A percentile compares a stretch with the other conserved stretches of the same genome.
These are phyloP conservation scores for Leishmania tropica DNA, from an alignment of 208 protist species.

Conservation along the genomic window DNA sequence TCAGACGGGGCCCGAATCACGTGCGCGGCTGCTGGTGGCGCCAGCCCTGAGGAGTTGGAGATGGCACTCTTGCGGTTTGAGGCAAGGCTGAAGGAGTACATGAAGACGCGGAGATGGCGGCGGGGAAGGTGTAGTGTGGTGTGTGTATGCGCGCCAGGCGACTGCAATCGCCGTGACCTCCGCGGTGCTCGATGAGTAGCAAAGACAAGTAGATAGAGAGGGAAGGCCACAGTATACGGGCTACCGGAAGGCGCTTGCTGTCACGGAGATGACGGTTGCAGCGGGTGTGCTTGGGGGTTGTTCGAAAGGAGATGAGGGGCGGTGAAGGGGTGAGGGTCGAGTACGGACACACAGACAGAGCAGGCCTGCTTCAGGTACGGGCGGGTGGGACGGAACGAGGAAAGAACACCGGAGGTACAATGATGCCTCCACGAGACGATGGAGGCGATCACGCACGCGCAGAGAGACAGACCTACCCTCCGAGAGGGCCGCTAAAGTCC, in stretches of 20 bases:
- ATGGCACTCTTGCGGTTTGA: neutral
- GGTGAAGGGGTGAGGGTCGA: neutral
- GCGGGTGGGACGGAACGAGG: neutral
- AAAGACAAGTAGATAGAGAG: neutral
- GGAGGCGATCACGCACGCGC: neutral
- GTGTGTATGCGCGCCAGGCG: neutral
- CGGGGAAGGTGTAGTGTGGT: neutral
- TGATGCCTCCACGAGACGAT: neutral
- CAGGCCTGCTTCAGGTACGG: neutral
- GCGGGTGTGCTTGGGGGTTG: neutral
- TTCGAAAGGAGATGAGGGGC: neutral
- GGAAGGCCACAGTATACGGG: neutral
- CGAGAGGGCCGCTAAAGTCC: neutral
- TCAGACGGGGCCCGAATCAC: conserved; percentile 12
- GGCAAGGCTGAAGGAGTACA: conserved; percentile 26
- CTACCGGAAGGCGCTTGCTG: neutral
- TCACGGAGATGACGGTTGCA: neutral
- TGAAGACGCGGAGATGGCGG: neutral
- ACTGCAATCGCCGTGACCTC: neutral
- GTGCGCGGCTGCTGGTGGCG: conserved; percentile 1
- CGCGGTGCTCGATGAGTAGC: neutral
- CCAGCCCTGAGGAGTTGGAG: conserved; percentile 8
- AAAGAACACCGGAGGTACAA: neutral
- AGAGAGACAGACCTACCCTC: neutral
- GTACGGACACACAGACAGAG: neutral